Evolutionary conservation across 164 flowering plant genomes (phyloP).

Genomic region (Vitis rotundifolia): DNA sequence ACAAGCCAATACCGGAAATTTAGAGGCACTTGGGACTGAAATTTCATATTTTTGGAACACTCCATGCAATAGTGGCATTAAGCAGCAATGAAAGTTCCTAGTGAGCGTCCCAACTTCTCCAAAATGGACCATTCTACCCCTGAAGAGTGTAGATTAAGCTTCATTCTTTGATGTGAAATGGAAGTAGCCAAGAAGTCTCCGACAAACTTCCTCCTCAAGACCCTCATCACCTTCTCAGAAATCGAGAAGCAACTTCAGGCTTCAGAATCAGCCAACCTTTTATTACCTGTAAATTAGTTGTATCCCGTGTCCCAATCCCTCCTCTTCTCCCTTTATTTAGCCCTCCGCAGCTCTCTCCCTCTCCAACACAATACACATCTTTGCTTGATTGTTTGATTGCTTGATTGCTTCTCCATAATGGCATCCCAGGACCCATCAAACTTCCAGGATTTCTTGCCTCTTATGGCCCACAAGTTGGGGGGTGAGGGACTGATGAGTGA

Average conservation of each 20-base stretch:
- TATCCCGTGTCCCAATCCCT: not conserved
- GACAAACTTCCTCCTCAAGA: not conserved
- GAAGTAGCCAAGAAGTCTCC: too few species aligned
- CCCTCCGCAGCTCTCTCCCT: not conserved
- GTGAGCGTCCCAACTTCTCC: too few species aligned
- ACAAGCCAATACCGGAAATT: too few species aligned
- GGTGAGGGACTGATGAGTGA: constrained; percentile 45
- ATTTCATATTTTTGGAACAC: too few species aligned
- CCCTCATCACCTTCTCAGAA: constrained; percentile 12
- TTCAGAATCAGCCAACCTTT: not conserved
- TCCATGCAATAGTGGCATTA: too few species aligned
- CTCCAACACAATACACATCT: not conserved
- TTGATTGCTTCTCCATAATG: not conserved
- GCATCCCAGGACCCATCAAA: constrained; percentile 16
- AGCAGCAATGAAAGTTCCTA: too few species aligned
- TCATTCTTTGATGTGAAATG: too few species aligned
- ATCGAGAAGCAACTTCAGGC: not conserved
- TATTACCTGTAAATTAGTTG: constrained; percentile 27
- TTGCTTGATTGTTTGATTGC: too few species aligned
- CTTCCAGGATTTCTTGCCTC: constrained; percentile 33
- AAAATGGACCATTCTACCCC: too few species aligned
- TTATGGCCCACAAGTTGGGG: constrained; percentile 39
- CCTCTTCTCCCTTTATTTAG: not conserved
- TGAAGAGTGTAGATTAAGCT: too few species aligned
- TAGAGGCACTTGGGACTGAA: too few species aligned